Evolutionary conservation across 1,139 yeast species (phyloP).

Genomic region (Pneumocystis wakefieldiae): DNA sequence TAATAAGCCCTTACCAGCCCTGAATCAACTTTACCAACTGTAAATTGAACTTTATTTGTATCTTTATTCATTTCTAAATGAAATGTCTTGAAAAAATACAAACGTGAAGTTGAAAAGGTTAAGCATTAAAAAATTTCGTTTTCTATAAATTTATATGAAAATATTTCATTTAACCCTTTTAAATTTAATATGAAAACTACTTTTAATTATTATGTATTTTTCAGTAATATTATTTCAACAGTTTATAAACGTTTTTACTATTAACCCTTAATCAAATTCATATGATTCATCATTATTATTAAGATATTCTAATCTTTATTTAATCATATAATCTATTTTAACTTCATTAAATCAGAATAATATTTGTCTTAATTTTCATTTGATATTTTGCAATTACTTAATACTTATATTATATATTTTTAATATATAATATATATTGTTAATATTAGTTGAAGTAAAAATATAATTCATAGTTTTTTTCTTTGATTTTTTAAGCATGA

Average conservation of each 20-base stretch:
- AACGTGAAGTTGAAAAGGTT: not conserved
- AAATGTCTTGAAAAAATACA: not conserved
- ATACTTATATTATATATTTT: not conserved
- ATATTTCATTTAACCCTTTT: not conserved
- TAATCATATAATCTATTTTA: not conserved
- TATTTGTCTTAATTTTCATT: not conserved
- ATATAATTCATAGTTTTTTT: not conserved
- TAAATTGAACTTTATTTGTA: conserved; percentile 25
- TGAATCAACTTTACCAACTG: conserved; percentile 93
- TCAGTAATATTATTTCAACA: too few relatives aligned
- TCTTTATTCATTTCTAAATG: not conserved
- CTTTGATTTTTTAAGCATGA: not conserved
- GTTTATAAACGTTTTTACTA: too few relatives aligned
- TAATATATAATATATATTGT: too few relatives aligned
- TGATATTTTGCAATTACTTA: not conserved
- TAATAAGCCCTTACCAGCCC: conserved; percentile 32
- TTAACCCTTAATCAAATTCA: too few relatives aligned
- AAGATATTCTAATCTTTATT: not conserved
- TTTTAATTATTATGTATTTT: too few relatives aligned
- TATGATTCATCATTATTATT: not conserved
- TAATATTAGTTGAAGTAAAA: not conserved
- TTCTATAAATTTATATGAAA: not conserved
- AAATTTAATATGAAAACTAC: not conserved
- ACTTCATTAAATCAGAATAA: not conserved
- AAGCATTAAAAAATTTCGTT: not conserved